These are phyloP conservation scores for Scalesia atractyloides DNA, from an alignment of 129 eudicot species.

Conservation along the genomic window DNA sequence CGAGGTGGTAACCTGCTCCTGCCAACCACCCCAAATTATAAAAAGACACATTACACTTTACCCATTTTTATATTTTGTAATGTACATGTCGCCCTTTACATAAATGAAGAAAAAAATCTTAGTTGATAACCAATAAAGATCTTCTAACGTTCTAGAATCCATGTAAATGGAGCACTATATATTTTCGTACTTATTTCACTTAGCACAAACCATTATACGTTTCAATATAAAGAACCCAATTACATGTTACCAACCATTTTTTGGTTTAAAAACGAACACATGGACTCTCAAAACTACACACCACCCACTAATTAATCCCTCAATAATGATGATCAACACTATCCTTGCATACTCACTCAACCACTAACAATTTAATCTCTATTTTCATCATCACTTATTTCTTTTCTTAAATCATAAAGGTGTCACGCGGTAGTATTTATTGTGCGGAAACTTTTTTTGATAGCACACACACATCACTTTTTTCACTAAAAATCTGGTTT, in stretches of 20 bases:
- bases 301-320: background rate
- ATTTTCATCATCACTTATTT: background rate
- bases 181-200: background rate
- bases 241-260: background rate
- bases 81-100: too few species aligned
- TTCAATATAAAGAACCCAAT: background rate
- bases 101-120: too few species aligned
- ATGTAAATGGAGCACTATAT: background rate
- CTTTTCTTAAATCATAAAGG: background rate
- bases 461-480: background rate
- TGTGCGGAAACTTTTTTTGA: background rate
- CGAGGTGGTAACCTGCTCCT: too few species aligned
- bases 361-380: background rate
- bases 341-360: background rate
- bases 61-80: too few species aligned
- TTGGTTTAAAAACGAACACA: background rate
- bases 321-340: slow-evolving; percentile 7
- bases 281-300: background rate
- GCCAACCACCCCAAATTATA: too few species aligned
- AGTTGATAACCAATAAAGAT: background rate
- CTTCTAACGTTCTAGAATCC: background rate
- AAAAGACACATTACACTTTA: too few species aligned
- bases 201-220: background rate
- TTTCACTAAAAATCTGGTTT: background rate
- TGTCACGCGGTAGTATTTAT: background rate